Evolutionary conservation across 75 land plant species (phyloP).

Genomic region (Pseudotsuga menziesii): DNA sequence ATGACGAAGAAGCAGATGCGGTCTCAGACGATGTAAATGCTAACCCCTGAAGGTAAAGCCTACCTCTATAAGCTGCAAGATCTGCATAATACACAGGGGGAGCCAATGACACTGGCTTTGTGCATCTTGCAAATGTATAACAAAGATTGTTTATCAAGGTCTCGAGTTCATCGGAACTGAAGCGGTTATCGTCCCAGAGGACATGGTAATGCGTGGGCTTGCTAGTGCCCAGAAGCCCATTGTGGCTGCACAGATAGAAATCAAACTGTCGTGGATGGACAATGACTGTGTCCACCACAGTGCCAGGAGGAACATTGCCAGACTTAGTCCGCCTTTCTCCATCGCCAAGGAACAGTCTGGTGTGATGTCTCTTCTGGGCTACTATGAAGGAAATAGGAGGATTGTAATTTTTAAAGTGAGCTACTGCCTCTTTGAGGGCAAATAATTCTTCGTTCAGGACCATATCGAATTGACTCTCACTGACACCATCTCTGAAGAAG

Average conservation of each 20-base stretch:
- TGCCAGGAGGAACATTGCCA: constrained; percentile 50
- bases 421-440: constrained; percentile 24
- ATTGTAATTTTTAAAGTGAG: not conserved
- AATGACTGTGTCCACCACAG: constrained; percentile 47
- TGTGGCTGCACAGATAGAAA: constrained; percentile 55
- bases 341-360: constrained; percentile 40
- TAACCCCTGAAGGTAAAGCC: constrained; percentile 32
- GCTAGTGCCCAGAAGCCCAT: constrained; percentile 55
- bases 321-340: constrained; percentile 4
- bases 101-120: constrained; percentile 56
- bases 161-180: constrained; percentile 47
- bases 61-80: constrained; percentile 56
- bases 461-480: constrained; percentile 55
- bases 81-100: constrained; percentile 76
- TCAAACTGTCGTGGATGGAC: constrained; percentile 55
- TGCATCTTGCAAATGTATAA: constrained; percentile 59
- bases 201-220: constrained; percentile 59
- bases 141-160: constrained; percentile 43
- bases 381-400: constrained; percentile 48
- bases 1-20: constrained; percentile 2
- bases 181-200: constrained; percentile 41
- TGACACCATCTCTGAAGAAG: constrained; percentile 56
- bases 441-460: constrained; percentile 41
- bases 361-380: constrained; percentile 56
- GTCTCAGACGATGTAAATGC: constrained; percentile 1